Percentiles rank a stretch among this genome's conserved stretches.
Conservation (phyloP, 2,329 filamentous ascomycete genomes). For the Cladophialophora bantiana region DNA sequence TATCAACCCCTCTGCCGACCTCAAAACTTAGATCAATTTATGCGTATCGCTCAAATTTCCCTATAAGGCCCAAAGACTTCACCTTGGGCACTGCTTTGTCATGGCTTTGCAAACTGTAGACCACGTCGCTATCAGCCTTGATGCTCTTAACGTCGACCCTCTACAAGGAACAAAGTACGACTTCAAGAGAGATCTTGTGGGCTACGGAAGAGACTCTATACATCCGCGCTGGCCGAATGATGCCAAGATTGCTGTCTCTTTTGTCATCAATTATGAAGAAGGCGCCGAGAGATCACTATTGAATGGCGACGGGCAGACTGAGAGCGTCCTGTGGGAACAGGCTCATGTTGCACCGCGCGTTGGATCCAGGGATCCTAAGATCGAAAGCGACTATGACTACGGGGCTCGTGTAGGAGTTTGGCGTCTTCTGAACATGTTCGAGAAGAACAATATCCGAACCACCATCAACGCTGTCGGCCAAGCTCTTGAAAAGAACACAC, state of each 20-base stretch:
- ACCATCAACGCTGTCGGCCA: constrained; percentile 60
- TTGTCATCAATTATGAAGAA: constrained; percentile 55
- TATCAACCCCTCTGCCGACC: neutral
- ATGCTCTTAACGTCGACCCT: constrained; percentile 23
- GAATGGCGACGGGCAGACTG: constrained; percentile 25
- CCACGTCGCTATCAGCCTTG: constrained; percentile 21
- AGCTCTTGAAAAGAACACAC: constrained; percentile 58
- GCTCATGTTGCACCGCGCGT: constrained; percentile 17
- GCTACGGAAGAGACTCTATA: constrained; percentile 24
- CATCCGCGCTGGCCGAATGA: constrained; percentile 41
- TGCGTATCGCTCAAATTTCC: neutral
- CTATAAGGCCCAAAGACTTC: neutral
- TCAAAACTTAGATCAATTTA: neutral
- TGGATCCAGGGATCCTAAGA: constrained; percentile 50
- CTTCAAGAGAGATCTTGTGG: constrained; percentile 25
- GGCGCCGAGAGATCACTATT: constrained; percentile 23
- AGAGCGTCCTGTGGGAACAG: constrained; percentile 25
- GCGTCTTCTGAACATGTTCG: constrained; percentile 59
- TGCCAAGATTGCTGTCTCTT: constrained; percentile 55
- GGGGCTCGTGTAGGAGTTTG: constrained; percentile 59
- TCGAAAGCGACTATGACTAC: constrained; percentile 61
- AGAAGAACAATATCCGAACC: constrained; percentile 57
- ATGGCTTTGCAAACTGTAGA: constrained; percentile 23
- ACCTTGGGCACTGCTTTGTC: neutral
- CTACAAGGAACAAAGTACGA: constrained; percentile 27